These are phyloP conservation scores for Starmerella vaccinii DNA, from an alignment of 805 yeast genomes.

Conservation along the genomic window DNA sequence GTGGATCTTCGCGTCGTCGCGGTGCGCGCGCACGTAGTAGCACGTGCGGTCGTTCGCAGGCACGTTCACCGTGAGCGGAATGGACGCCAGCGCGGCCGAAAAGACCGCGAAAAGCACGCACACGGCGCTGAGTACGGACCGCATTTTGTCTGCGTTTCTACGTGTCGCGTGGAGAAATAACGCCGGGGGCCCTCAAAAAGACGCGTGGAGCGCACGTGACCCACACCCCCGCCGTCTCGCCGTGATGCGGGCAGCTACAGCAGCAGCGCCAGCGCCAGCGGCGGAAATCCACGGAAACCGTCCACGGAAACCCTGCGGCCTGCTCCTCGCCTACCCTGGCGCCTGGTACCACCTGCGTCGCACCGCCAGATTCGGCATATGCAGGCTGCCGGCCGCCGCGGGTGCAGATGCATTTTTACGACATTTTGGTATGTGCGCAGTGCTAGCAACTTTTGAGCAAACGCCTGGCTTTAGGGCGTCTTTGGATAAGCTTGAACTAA, in stretches of 20 bases:
- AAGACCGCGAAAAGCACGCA: conserved; percentile 11
- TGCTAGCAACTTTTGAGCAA: too few relatives aligned
- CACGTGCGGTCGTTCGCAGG: conserved; percentile 70
- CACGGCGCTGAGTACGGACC: conserved; percentile 1
- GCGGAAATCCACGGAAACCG: too few relatives aligned
- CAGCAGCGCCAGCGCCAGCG: too few relatives aligned
- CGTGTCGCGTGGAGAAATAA: conserved; percentile 3
- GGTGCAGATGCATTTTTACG: too few relatives aligned
- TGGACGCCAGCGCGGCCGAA: conserved; percentile 19
- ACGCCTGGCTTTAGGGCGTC: too few relatives aligned
- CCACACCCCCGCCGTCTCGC: background rate
- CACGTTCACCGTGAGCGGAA: conserved; percentile 62
- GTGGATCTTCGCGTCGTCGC: conserved; percentile 50
- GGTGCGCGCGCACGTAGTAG: conserved; percentile 56
- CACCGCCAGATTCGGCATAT: too few relatives aligned
- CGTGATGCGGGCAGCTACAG: too few relatives aligned
- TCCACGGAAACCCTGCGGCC: too few relatives aligned
- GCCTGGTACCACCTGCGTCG: too few relatives aligned
- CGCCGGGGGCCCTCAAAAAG: background rate
- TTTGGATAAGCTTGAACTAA: background rate
- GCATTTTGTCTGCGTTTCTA: background rate
- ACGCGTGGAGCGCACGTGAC: conserved; percentile 4
- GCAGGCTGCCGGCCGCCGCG: too few relatives aligned
- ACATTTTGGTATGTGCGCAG: too few relatives aligned
- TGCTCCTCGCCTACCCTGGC: too few relatives aligned